Evolutionary conservation across 2,329 filamentous ascomycete genomes (phyloP), one percentile per base, ranked within the genome.

Genomic region (Fusarium keratoplasticum): DNA sequence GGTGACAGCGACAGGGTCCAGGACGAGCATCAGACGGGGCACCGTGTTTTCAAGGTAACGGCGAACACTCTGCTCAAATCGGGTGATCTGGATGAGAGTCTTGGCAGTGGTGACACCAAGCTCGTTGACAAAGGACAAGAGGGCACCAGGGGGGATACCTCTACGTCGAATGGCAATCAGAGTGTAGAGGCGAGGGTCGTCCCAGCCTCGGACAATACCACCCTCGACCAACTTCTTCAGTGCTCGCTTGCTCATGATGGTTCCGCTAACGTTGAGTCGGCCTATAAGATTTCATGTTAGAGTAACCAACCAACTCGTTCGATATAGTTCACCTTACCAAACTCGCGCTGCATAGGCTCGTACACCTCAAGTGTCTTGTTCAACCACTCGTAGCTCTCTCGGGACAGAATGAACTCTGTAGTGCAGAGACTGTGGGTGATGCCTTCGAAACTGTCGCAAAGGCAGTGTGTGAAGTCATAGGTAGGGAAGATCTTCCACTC

Each of bases 401-500:
- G 87, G 22, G 94, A 93, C 61, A 94, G 90, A 74, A 95, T 91
- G 78, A 98, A 98, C 82, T 98, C 96, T 2, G 94, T 96, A 0
- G 96, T 98, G 82, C 96, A 98, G 22, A 98, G 87, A 16, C 93
- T 96, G 85, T 98, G 96, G 0, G 95, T 95, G 78, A 98, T 97
- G 20, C 90, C 89, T 83, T 99, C 96, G 74, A 98, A 94, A 76
- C 94, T 95, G 87, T 98, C 96, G 78, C 94, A 96, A 25, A 98
- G 87, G 82, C 94, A 97, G 85, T 97, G 94, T 0, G 93, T 93
- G 81, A 97, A 97, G 82, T 98, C 95, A 80, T 98, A 98, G 0
- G 96, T 97, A 0, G 96, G 96, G 81, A 98, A 98, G 72, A 98
- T 97, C 82, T 91, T 93, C 95, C 95, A 98, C 80, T 93, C 91